phyloP scores from a whole-genome alignment of 2,329 filamentous ascomycete genomes.

The Hymenoscyphus albidus region DNA sequence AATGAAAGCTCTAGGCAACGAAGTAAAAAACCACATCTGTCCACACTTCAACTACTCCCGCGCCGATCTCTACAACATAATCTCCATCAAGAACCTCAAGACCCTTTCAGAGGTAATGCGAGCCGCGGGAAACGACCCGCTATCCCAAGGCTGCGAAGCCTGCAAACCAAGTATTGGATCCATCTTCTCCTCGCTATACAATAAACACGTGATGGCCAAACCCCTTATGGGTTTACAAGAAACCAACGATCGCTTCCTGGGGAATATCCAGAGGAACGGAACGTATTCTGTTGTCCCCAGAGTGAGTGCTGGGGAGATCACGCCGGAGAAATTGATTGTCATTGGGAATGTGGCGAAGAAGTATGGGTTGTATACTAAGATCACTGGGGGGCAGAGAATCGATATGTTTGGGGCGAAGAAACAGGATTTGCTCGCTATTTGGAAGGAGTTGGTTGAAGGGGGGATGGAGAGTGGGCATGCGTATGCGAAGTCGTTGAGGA shows the following conservation, averaged over 20 bases:
- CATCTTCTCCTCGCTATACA: conserved; percentile 79
- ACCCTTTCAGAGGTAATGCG: conserved; percentile 74
- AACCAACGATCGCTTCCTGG: conserved; percentile 84
- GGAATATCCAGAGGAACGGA: conserved; percentile 87
- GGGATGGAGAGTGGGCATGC: conserved; percentile 90
- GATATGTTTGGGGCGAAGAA: conserved; percentile 91
- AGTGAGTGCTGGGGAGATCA: conserved; percentile 81
- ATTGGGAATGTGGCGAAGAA: conserved; percentile 83
- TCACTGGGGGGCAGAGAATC: conserved; percentile 87
- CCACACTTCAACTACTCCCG: conserved; percentile 80
- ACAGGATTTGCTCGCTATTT: conserved; percentile 78
- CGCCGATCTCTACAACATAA: conserved; percentile 85
- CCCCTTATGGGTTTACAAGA: conserved; percentile 74
- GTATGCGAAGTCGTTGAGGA: conserved; percentile 83
- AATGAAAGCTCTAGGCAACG: conserved; percentile 79
- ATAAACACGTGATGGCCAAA: conserved; percentile 74
- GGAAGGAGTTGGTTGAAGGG: conserved; percentile 73
- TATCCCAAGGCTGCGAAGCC: conserved; percentile 76
- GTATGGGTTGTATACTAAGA: conserved; percentile 83
- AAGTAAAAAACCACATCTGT: conserved; percentile 83
- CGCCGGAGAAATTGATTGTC: conserved; percentile 76
- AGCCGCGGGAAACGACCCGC: conserved; percentile 65
- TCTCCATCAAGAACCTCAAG: conserved; percentile 74
- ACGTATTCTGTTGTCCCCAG: conserved; percentile 87
- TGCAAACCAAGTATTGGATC: conserved; percentile 82